phyloP scores from a whole-genome alignment of 2,329 filamentous ascomycete genomes.

The Diaporthe australafricana region DNA sequence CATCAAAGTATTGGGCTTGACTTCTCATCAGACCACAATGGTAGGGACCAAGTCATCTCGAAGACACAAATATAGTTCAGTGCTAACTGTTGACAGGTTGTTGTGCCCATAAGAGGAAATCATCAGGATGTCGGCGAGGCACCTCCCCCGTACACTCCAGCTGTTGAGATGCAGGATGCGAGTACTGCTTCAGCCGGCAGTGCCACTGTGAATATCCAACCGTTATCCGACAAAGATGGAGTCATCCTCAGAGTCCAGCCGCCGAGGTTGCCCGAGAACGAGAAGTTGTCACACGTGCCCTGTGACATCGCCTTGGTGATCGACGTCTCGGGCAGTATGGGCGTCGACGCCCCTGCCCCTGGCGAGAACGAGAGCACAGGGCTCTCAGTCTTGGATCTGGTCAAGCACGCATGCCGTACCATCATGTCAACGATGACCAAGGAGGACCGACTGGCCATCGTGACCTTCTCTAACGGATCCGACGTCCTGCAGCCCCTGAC shows the following conservation, averaged over 20 bases:
- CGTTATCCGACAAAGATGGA: constrained; percentile 51
- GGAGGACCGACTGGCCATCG: constrained; percentile 67
- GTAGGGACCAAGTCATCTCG: background rate
- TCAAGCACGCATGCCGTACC: constrained; percentile 69
- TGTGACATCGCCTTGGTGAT: constrained; percentile 73
- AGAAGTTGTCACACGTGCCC: constrained; percentile 54
- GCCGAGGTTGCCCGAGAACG: constrained; percentile 49
- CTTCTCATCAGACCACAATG: background rate
- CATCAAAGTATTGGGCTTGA: background rate
- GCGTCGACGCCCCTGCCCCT: constrained; percentile 55
- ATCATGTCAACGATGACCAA: constrained; percentile 66
- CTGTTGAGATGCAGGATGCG: background rate
- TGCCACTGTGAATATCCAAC: constrained; percentile 49
- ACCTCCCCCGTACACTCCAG: background rate
- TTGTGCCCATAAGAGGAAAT: background rate
- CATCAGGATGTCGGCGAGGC: background rate
- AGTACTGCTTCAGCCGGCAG: background rate
- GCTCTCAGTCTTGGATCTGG: constrained; percentile 67
- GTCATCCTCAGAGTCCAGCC: constrained; percentile 60
- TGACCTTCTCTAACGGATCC: constrained; percentile 61
- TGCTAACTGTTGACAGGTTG: constrained; percentile 1
- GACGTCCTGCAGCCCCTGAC: constrained; percentile 58
- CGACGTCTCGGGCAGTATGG: constrained; percentile 71
- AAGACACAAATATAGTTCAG: background rate
- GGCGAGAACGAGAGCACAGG: constrained; percentile 59